Conservation (phyloP, 2,329 filamentous ascomycete genomes). For the Arthrobotrys conoides region DNA sequence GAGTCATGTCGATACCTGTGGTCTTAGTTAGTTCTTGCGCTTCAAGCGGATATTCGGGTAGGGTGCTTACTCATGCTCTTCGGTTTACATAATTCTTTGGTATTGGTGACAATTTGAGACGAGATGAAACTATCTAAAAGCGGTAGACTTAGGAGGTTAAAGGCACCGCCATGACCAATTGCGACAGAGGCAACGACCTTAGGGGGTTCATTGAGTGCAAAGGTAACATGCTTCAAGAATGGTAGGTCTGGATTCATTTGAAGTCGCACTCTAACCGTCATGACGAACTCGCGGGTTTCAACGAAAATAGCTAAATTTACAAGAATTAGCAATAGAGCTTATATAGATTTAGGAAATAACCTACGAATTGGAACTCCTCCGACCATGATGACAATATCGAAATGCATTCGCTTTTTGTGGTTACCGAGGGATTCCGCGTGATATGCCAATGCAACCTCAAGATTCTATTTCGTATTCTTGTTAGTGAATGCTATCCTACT, state of each 20-base stretch:
- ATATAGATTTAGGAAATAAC: neutral
- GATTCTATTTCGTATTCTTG: slow-evolving; percentile 18
- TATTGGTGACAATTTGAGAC: slow-evolving; percentile 88
- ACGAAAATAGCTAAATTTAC: slow-evolving; percentile 70
- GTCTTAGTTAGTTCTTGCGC: neutral
- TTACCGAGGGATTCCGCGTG: slow-evolving; percentile 46
- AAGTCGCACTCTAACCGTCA: slow-evolving; percentile 84
- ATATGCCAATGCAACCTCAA: slow-evolving; percentile 52
- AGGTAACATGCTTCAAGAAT: slow-evolving; percentile 90
- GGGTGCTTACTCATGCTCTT: slow-evolving; percentile 84
- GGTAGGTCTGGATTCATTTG: slow-evolving; percentile 91
- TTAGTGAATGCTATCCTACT: neutral
- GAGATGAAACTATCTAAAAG: slow-evolving; percentile 97
- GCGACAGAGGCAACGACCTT: slow-evolving; percentile 84
- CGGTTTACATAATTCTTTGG: slow-evolving; percentile 91
- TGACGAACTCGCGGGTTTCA: slow-evolving; percentile 86
- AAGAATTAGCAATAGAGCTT: neutral
- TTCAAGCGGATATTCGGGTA: neutral
- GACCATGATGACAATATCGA: slow-evolving; percentile 94
- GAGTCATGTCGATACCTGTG: slow-evolving; percentile 81
- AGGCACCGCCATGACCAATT: slow-evolving; percentile 74
- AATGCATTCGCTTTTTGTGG: slow-evolving; percentile 91
- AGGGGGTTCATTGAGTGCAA: slow-evolving; percentile 93
- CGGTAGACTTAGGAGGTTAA: slow-evolving; percentile 91
- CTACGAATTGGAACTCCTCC: slow-evolving; percentile 85